Evolutionary conservation across 257 asterid genomes (phyloP), one percentile per base, ranked within the genome.

Genomic region (Penstemon barbatus): DNA sequence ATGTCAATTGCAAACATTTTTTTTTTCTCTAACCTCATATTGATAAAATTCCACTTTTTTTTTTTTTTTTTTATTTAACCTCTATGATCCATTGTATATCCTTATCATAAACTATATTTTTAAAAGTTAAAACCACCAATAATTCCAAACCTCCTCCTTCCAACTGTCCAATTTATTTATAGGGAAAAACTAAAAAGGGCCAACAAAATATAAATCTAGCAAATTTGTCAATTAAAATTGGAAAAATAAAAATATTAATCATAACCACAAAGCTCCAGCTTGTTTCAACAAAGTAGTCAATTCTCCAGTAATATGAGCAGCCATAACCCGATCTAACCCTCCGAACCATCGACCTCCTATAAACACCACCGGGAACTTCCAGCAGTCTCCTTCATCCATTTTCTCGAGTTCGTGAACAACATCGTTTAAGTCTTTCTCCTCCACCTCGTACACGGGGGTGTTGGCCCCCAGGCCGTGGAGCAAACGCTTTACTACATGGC

Each of bases 261-360:
- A 88, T 33, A 88, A 72, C 92, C 90, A 88, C 51, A 88, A 80
- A 8, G 96, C 96, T 36, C 92, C 90, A 66, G 85, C 96, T 60
- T 79, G 68, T 65, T 82, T 88, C 74, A 88, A 69, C 43, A 76
- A 52, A 5, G 92, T 87, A 69, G 82, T 79, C 76, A 88, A 79
- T 76, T 88, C 96, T 43, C 90, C 96, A 2, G 80, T 81, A 43
- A 86, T 86, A 74, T 88, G 96, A 54, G 84, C 63, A 25, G 83
- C 80, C 71, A 86, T 79, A 68, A 86, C 55, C 85, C 90, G 74
- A 66, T 88, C 96, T 81, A 88, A 63, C 6, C 92, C 96, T n/a
- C 96, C 89, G 38, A 88, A 84, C 83, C 87, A 79, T 65, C 73
- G 71, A 3, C 95, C 95, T 1, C 95, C 91, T 44, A 84, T 72